Conservation (phyloP, 78 protist species). For the Speleostelium caveatum region DNA sequence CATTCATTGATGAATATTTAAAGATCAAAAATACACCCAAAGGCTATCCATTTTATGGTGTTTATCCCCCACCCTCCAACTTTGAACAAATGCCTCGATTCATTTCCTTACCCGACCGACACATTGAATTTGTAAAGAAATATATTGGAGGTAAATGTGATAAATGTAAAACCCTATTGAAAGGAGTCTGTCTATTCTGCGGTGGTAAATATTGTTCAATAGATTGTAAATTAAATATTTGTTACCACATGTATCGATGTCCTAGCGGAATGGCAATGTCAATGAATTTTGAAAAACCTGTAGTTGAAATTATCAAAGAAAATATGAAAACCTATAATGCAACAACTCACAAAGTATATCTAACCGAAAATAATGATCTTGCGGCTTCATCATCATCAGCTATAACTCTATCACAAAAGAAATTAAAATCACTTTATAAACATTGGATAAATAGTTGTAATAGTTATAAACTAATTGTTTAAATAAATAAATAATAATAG, state of each 20-base stretch:
- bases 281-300: constrained; percentile 38
- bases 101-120: constrained; percentile 23
- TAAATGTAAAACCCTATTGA: constrained; percentile 36
- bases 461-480: constrained; percentile 45
- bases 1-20: constrained; percentile 15
- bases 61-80: constrained; percentile 58
- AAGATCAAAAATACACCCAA: constrained; percentile 6
- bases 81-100: constrained; percentile 30
- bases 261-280: constrained; percentile 28
- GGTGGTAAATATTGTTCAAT: constrained; percentile 23
- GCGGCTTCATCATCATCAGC: neutral
- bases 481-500: too few species aligned
- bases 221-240: constrained; percentile 18
- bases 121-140: constrained; percentile 16
- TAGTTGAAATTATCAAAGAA: constrained; percentile 36
- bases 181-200: constrained; percentile 49
- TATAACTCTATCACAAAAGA: constrained; percentile 9
- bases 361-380: neutral
- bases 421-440: constrained; percentile 45
- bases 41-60: constrained; percentile 28
- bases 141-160: constrained; percentile 27
- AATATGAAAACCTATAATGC: constrained; percentile 7
- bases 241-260: constrained; percentile 29
- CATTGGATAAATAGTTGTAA: constrained; percentile 43
- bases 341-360: neutral